Evolutionary conservation across 176 grass and related monocot genomes (phyloP).

Genomic region (Carex parvula): DNA sequence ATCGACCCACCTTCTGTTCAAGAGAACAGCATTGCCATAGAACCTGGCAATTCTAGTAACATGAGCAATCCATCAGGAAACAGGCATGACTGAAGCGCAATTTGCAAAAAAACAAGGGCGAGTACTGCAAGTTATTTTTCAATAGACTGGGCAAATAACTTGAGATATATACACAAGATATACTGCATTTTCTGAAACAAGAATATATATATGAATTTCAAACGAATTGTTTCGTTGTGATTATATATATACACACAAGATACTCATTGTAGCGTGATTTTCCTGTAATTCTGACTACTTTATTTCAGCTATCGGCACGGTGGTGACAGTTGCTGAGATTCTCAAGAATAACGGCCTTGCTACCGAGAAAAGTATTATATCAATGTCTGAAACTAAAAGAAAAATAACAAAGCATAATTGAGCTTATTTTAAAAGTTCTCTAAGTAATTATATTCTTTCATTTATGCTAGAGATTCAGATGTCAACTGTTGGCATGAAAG

Average conservation of each 20-base stretch:
- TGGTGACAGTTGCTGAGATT: constrained; percentile 89
- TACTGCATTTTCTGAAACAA: not conserved
- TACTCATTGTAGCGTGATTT: not conserved
- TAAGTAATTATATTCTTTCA: not conserved
- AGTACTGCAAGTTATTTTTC: too few species aligned
- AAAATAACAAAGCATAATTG: not conserved
- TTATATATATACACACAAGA: constrained; percentile 24
- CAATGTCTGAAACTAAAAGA: not conserved
- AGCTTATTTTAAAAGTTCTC: not conserved
- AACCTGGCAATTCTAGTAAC: too few species aligned
- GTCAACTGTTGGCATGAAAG: constrained; percentile 79
- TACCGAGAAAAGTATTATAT: constrained; percentile 57
- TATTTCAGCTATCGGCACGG: constrained; percentile 67
- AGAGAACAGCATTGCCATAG: too few species aligned
- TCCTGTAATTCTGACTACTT: constrained; percentile 23
- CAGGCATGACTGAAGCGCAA: too few species aligned
- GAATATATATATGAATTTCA: constrained; percentile 8
- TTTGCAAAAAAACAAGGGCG: too few species aligned
- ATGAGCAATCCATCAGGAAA: too few species aligned
- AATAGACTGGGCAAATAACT: too few species aligned
- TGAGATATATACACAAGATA: not conserved
- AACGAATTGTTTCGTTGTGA: not conserved
- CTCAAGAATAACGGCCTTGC: constrained; percentile 83
- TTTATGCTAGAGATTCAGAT: constrained; percentile 61
- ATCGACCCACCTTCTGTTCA: too few species aligned